Conservation (phyloP, 805 yeast species). For the Candida endomychidarum region DNA sequence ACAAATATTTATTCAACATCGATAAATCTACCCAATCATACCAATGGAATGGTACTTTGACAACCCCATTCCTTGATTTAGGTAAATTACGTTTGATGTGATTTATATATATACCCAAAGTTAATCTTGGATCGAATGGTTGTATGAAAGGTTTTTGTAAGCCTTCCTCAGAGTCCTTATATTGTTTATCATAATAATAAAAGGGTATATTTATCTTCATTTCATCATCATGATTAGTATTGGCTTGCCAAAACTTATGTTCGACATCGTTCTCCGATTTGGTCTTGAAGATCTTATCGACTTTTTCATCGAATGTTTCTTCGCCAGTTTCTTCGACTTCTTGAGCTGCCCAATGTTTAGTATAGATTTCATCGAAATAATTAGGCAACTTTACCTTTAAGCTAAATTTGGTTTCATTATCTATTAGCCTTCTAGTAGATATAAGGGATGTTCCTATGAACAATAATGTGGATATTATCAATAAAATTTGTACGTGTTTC, state of each 20-base stretch:
- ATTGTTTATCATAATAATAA: constrained; percentile 10
- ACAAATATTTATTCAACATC: constrained; percentile 33
- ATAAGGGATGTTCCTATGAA: constrained; percentile 3
- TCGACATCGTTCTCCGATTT: constrained; percentile 23
- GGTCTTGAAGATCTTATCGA: constrained; percentile 17
- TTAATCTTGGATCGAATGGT: constrained; percentile 34
- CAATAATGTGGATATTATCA: constrained; percentile 3
- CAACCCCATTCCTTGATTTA: constrained; percentile 2
- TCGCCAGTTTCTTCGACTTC: background rate
- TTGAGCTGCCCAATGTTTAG: constrained; percentile 3
- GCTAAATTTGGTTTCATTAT: background rate
- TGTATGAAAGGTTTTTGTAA: constrained; percentile 22
- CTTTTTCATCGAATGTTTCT: constrained; percentile 12
- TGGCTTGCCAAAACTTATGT: constrained; percentile 24
- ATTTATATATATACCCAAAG: constrained; percentile 24
- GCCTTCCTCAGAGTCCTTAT: background rate
- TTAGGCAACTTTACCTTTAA: constrained; percentile 4
- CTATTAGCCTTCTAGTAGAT: constrained; percentile 6
- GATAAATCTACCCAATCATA: constrained; percentile 54
- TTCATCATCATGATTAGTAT: constrained; percentile 15
- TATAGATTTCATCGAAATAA: constrained; percentile 14
- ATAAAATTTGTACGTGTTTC: constrained; percentile 5
- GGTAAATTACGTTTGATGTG: constrained; percentile 13
- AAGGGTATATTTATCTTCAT: constrained; percentile 14
- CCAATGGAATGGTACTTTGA: constrained; percentile 50